A percentile compares a stretch with the other conserved stretches of the same genome.
These are phyloP conservation scores for Pinus taeda DNA, from an alignment of 75 land plant genomes.

Conservation along the genomic window DNA sequence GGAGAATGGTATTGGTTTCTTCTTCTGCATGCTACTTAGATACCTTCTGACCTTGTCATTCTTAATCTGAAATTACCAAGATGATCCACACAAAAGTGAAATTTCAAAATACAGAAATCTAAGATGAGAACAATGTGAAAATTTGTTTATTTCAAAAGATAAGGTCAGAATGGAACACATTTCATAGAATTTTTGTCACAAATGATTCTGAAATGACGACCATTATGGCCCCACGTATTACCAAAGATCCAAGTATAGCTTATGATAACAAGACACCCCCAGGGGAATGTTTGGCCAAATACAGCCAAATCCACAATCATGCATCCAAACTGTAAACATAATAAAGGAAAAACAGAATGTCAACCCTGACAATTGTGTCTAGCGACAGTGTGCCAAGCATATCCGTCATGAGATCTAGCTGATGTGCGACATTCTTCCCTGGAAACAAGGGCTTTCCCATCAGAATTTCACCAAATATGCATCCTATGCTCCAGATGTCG, in stretches of 20 bases:
- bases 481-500: constrained; percentile 46
- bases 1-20: constrained; percentile 64
- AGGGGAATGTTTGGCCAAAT: constrained; percentile 11
- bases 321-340: constrained; percentile 11
- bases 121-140: too few relatives aligned
- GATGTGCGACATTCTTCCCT: constrained; percentile 41
- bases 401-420: constrained; percentile 44
- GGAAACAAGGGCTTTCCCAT: constrained; percentile 40
- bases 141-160: too few relatives aligned
- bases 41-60: constrained; percentile 90
- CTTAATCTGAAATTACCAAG: constrained; percentile 45
- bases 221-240: neutral
- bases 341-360: neutral
- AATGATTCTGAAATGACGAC: neutral
- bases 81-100: neutral
- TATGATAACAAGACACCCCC: constrained; percentile 16
- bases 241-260: neutral
- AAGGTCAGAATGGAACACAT: too few relatives aligned
- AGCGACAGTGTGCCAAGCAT: constrained; percentile 38
- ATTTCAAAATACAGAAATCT: neutral
- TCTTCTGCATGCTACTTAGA: constrained; percentile 75
- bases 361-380: neutral
- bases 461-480: constrained; percentile 39
- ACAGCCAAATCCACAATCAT: constrained; percentile 14
- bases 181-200: too few relatives aligned